Evolutionary conservation across 1,284 basidiomycete species (phyloP), one percentile per base, ranked within the genome.

Genomic region (Psilocybe mexicana): DNA sequence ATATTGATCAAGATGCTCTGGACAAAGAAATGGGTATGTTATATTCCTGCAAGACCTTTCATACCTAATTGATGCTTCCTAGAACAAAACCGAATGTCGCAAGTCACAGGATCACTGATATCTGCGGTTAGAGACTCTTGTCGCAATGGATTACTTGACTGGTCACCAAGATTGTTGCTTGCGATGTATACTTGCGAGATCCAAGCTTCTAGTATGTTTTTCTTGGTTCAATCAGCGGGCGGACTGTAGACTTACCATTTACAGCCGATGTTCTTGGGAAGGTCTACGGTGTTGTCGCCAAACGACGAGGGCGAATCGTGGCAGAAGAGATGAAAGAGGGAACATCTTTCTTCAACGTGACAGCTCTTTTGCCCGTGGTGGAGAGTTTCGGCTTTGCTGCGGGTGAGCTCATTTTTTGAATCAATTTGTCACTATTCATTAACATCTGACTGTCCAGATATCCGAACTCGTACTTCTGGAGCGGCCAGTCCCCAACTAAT

Each of bases 161-260:
- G 97, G 97, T 97, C 94, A 6, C 97, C 97, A 14, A 84, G 97
- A 43, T 82, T 99, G 64, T 94, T 97, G 88, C 79, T 99, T 55
- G 97, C 97, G 1, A 98, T 98, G 94, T 99, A 99, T 75, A 90
- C 91, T 5, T 99, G 97, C 75, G 96, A 99, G 70, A 98, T 99
- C 61, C 97, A 98, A 77, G 94, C 96, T 1, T 95, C 96, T 7
- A 94, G 95, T 96, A 70, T 73, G 91, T 79, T 28, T 52, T 23
- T 49, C 43, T 24, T 35, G 18, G 52, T 38, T 7, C 8, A 44
- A 18, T 10, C 35, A 12, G 18, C 6, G 14, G 7, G 42, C 47
- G 8, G 23, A 14, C 28, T 52, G 62, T 52, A 59, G 30, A 48
- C 45, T 55, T 7, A 61, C 43, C 36, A 47, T 40, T 25, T 61